These are phyloP conservation scores for Benincasa hispida DNA, from an alignment of 306 rosid genomes.

Conservation along the genomic window DNA sequence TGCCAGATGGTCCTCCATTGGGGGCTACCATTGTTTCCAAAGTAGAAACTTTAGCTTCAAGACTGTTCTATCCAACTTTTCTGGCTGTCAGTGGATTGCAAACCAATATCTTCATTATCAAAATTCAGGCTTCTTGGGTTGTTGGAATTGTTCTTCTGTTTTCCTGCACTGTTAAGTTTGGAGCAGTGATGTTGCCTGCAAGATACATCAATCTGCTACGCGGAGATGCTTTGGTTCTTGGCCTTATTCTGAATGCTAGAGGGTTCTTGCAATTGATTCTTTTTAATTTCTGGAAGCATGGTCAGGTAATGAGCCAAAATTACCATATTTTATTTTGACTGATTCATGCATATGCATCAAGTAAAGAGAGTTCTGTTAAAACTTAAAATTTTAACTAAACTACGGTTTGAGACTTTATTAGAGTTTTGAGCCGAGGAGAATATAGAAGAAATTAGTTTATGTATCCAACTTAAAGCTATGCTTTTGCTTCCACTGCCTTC, in stretches of 20 bases:
- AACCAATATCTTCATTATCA: constrained; percentile 30
- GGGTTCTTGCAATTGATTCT: constrained; percentile 40
- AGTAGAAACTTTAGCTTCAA: constrained; percentile 23
- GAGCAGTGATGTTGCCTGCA: constrained; percentile 39
- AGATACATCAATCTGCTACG: constrained; percentile 11
- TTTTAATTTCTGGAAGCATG: constrained; percentile 32
- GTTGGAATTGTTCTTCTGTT: constrained; percentile 13
- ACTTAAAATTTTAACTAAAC: not conserved
- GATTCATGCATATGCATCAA: not conserved
- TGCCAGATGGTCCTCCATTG: constrained; percentile 58
- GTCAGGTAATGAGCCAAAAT: constrained; percentile 21
- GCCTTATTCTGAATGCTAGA: constrained; percentile 46
- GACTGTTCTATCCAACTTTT: constrained; percentile 38
- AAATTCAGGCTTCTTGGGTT: constrained; percentile 1
- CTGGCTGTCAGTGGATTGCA: constrained; percentile 44
- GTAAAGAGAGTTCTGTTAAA: not conserved
- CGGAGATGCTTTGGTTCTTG: constrained; percentile 35
- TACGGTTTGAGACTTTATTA: not conserved
- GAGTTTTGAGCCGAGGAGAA: not conserved
- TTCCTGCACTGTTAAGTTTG: constrained; percentile 24
- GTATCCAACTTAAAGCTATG: not conserved
- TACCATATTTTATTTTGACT: not conserved
- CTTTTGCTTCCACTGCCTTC: not conserved
- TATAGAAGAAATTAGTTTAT: not conserved
- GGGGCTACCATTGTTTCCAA: constrained; percentile 34